These are phyloP conservation scores for Tarenaya hassleriana DNA, from an alignment of 345 rosid genomes.

Conservation along the genomic window DNA sequence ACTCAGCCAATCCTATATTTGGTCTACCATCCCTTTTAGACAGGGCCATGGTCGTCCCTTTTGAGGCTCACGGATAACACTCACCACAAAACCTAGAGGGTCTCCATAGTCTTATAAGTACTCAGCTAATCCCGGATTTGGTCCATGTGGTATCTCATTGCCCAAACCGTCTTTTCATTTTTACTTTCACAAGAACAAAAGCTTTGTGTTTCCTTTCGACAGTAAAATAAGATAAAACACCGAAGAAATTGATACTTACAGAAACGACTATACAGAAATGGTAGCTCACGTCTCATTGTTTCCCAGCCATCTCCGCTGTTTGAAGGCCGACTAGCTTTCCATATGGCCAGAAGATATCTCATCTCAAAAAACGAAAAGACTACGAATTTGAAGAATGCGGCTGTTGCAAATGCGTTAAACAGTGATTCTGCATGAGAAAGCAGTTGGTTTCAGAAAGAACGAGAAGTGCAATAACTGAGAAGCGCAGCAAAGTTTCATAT, in stretches of 20 bases:
- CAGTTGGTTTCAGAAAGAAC: conserved; percentile 20
- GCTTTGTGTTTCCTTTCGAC: no score
- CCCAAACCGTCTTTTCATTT: no score
- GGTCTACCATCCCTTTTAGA: no score
- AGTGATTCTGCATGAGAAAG: conserved; percentile 64
- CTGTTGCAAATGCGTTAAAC: conserved; percentile 97
- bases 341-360: conserved; percentile 94
- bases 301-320: conserved; percentile 97
- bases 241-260: conserved; percentile 49
- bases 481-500: no score
- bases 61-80: no score
- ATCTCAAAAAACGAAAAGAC: conserved; percentile 98
- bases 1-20: no score
- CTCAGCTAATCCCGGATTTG: no score
- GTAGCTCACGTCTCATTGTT: conserved; percentile 92
- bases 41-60: no score
- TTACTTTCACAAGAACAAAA: no score
- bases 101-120: no score
- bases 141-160: no score
- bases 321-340: conserved; percentile 94
- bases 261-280: conserved; percentile 92
- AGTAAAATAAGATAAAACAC: conserved; percentile 3
- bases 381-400: conserved; percentile 97
- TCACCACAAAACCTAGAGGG: no score
- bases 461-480: not conserved